Percentiles rank a stretch among this genome's conserved stretches.
phyloP scores from a whole-genome alignment of 2,329 filamentous ascomycete species.

The Fusarium beomiforme region DNA sequence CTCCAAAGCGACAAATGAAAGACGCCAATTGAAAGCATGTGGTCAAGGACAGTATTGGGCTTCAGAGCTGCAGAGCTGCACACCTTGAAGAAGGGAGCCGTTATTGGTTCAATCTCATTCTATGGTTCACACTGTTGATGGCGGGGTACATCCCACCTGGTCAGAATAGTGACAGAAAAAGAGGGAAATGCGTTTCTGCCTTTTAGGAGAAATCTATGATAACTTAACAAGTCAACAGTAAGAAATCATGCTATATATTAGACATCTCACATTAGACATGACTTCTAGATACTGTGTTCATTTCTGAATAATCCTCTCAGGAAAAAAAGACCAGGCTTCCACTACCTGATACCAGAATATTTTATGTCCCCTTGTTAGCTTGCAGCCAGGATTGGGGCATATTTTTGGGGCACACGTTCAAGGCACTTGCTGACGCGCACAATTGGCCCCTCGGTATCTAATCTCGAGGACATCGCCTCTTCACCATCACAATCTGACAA shows the following conservation, averaged over 20 bases:
- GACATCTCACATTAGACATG: background rate
- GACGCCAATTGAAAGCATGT: slow-evolving; percentile 31
- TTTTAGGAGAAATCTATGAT: no score
- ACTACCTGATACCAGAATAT: background rate
- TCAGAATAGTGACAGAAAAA: background rate
- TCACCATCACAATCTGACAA: slow-evolving; percentile 8
- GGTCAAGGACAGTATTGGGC: slow-evolving; percentile 14
- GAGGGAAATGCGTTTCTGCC: background rate
- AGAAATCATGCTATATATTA: no score
- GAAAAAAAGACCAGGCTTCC: background rate
- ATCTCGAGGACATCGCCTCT: slow-evolving; percentile 19
- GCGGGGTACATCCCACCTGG: slow-evolving; percentile 21
- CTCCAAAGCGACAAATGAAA: slow-evolving; percentile 32
- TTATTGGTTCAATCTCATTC: slow-evolving; percentile 42
- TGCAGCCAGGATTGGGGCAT: slow-evolving; percentile 20
- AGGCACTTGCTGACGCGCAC: slow-evolving; percentile 41
- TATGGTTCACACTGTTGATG: slow-evolving; percentile 5
- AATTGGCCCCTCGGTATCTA: slow-evolving; percentile 33
- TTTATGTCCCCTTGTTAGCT: background rate
- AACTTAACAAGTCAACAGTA: background rate
- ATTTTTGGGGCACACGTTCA: slow-evolving; percentile 24
- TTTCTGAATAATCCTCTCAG: background rate
- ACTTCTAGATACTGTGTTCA: background rate
- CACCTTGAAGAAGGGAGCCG: slow-evolving; percentile 35
- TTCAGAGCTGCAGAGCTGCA: slow-evolving; percentile 39